Percentiles rank a stretch among this genome's conserved stretches.
Evolutionary conservation across 1,139 yeast genomes (phyloP).

Genomic region (Debaryomycetaceae sp.): DNA sequence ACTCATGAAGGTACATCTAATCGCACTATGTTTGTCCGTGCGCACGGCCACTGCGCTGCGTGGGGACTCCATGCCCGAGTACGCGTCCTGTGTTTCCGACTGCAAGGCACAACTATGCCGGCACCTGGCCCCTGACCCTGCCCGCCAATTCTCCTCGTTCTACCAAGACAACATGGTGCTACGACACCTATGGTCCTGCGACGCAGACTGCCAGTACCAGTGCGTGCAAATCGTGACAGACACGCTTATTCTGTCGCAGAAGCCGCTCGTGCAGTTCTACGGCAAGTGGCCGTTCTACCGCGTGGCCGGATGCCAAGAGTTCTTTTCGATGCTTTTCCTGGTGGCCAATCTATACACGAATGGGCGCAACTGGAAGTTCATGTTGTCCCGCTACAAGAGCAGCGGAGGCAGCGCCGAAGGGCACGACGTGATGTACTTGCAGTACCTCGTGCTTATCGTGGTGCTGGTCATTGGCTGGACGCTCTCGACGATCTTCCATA

Average conservation of each 20-base stretch:
- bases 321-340: slow-evolving; percentile 27
- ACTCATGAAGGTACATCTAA: no score
- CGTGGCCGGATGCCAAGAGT: slow-evolving; percentile 28
- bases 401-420: slow-evolving; percentile 3
- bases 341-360: slow-evolving; percentile 28
- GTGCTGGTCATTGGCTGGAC: slow-evolving; percentile 30
- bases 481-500: slow-evolving; percentile 30
- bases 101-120: slow-evolving; percentile 4
- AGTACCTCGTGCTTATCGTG: slow-evolving; percentile 19
- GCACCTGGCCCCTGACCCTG: not conserved
- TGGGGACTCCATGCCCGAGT: slow-evolving; percentile 11
- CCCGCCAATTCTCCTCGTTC: slow-evolving; percentile 3
- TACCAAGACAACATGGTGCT: slow-evolving; percentile 4
- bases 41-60: no score
- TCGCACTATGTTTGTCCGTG: no score
- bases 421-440: slow-evolving; percentile 18
- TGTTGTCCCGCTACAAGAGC: slow-evolving; percentile 16
- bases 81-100: slow-evolving; percentile 6
- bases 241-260: slow-evolving; percentile 9
- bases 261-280: slow-evolving; percentile 27
- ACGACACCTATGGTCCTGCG: slow-evolving; percentile 23
- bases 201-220: slow-evolving; percentile 29
- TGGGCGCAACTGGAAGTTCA: slow-evolving; percentile 18
- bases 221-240: slow-evolving; percentile 29
- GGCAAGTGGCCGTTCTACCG: slow-evolving; percentile 39